These are phyloP conservation scores for Phylloporus arenicola DNA, from an alignment of 768 basidiomycete species.

Conservation along the genomic window DNA sequence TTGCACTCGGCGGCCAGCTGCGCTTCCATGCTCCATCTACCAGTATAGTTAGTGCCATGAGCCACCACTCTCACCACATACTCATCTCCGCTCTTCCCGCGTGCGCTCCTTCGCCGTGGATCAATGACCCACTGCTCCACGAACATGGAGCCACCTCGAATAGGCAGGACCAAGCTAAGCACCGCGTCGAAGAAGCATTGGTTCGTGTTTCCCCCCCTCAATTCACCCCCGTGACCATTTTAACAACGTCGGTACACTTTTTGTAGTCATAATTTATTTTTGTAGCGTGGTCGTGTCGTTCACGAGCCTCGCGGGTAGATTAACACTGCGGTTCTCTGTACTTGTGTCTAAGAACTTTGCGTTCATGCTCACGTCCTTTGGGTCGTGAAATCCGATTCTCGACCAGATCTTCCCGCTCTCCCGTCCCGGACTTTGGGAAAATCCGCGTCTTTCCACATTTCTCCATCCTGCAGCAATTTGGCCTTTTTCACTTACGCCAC, in stretches of 20 bases:
- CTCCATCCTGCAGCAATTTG: slow-evolving; percentile 3
- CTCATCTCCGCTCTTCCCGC: slow-evolving; percentile 26
- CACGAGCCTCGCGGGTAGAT: slow-evolving; percentile 15
- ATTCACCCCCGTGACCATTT: slow-evolving; percentile 8
- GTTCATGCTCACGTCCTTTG: background rate
- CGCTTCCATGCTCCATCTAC: slow-evolving; percentile 21
- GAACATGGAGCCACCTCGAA: slow-evolving; percentile 4
- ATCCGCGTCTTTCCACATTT: background rate
- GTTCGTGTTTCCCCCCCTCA: slow-evolving; percentile 3
- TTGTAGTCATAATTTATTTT: slow-evolving; percentile 20
- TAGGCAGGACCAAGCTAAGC: slow-evolving; percentile 19
- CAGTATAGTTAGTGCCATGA: background rate
- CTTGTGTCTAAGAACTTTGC: background rate
- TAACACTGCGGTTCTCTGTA: background rate
- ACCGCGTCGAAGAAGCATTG: slow-evolving; percentile 25
- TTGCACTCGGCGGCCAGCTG: slow-evolving; percentile 20
- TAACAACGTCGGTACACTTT: background rate
- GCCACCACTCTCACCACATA: slow-evolving; percentile 1
- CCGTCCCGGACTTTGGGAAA: slow-evolving; percentile 14
- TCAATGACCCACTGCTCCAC: slow-evolving; percentile 18
- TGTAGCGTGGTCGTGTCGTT: slow-evolving; percentile 1
- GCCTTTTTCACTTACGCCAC: slow-evolving; percentile 7
- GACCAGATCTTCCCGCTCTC: background rate
- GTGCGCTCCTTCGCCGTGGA: slow-evolving; percentile 24
- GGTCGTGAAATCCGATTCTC: background rate